A percentile compares a stretch with the other conserved stretches of the same genome.
Evolutionary conservation across 352 stramenopile species (phyloP).

Genomic region (Globisporangium apiculatum): DNA sequence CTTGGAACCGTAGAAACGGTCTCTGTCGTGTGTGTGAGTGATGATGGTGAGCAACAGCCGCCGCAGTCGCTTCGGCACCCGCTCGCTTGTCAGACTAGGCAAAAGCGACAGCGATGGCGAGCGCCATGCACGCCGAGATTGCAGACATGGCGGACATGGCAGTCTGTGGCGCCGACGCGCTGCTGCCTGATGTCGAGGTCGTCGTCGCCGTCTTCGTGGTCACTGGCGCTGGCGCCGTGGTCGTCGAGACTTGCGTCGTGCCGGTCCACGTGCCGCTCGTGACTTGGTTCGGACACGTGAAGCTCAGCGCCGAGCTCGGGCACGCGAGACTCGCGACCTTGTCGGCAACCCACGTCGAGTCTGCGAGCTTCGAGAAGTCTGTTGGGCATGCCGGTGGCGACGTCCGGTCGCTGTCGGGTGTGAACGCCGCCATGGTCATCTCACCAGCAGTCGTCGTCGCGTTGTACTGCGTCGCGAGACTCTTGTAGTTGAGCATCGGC

Average conservation of each 20-base stretch:
- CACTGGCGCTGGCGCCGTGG: conserved; percentile 47
- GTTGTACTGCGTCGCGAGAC: conserved; percentile 51
- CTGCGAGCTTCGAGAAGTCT: conserved; percentile 18
- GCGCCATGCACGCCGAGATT: conserved; percentile 3
- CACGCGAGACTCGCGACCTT: conserved; percentile 23
- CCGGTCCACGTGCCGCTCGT: conserved; percentile 5
- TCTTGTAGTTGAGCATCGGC: conserved; percentile 73
- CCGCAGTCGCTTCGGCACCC: too few species aligned
- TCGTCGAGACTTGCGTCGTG: conserved; percentile 18
- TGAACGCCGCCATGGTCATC: conserved; percentile 25
- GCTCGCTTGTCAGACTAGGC: too few species aligned
- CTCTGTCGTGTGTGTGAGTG: too few species aligned
- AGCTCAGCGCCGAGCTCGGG: conserved; percentile 8
- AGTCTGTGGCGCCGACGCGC: not conserved
- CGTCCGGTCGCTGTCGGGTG: conserved; percentile 16
- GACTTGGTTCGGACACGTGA: conserved; percentile 2
- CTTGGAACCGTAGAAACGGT: too few species aligned
- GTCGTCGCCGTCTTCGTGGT: conserved; percentile 25
- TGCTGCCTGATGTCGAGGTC: not conserved
- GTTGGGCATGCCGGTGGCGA: conserved; percentile 20
- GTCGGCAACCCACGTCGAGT: conserved; percentile 34
- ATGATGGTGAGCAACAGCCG: too few species aligned
- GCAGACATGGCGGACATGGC: not conserved
- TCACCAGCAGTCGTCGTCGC: conserved; percentile 26
- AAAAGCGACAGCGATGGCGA: not conserved